Evolutionary conservation across 169 alveolate genomes (phyloP).

Genomic region (Theileria orientalis): DNA sequence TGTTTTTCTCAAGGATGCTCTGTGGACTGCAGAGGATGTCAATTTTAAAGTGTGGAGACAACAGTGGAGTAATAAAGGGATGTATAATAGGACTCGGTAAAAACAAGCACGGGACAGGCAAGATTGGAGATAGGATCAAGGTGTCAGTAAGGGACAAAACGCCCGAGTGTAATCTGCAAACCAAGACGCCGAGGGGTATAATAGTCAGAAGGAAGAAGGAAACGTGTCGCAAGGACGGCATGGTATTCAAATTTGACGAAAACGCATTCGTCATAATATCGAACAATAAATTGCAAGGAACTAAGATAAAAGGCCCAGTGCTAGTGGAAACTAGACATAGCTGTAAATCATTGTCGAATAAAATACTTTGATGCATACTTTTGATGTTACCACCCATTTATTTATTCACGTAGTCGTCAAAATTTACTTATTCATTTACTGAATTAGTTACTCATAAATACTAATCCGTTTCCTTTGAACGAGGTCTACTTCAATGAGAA

Average conservation of each 20-base stretch:
- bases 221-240: conserved; percentile 76
- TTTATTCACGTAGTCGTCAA: background rate
- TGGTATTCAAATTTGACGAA: conserved; percentile 78
- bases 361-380: conserved; percentile 47
- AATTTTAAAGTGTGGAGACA: conserved; percentile 75
- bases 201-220: conserved; percentile 76
- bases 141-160: conserved; percentile 77
- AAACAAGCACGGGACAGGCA: conserved; percentile 78
- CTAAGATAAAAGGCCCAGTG: conserved; percentile 78
- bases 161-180: conserved; percentile 60
- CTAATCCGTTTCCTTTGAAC: too few species aligned
- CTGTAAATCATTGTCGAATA: conserved; percentile 69
- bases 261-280: conserved; percentile 76
- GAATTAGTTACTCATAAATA: background rate
- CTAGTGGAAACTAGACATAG: conserved; percentile 77
- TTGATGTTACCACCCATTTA: too few species aligned
- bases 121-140: conserved; percentile 78
- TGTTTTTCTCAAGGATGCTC: conserved; percentile 49
- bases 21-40: conserved; percentile 76
- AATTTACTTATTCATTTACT: background rate
- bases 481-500: too few species aligned
- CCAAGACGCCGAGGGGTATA: conserved; percentile 75
- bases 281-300: conserved; percentile 72
- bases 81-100: conserved; percentile 78
- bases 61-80: conserved; percentile 77